A percentile compares a stretch with the other conserved stretches of the same genome.
Evolutionary conservation across 768 basidiomycete genomes (phyloP).

Genomic region (Daedalea quercina): DNA sequence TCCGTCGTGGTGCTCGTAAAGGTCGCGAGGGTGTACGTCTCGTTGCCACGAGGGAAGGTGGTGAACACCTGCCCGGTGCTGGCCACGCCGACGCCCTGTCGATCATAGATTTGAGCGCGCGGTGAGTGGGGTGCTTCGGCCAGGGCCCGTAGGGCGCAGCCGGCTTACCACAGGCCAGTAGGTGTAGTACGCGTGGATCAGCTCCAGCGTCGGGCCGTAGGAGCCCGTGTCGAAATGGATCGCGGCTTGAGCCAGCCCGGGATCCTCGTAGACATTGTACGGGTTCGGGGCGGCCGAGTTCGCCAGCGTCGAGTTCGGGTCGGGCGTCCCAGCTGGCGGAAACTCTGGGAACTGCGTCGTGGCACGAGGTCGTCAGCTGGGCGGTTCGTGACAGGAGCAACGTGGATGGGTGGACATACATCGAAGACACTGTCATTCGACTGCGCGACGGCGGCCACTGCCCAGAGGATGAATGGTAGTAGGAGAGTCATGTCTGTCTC

Average conservation of each 20-base stretch:
- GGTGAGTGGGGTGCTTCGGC: neutral
- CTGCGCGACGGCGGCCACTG: neutral
- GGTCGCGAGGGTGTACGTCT: conserved; percentile 14
- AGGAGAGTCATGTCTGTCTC: neutral
- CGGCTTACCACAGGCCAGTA: conserved; percentile 13
- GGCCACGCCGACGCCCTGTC: conserved; percentile 13
- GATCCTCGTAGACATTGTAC: neutral
- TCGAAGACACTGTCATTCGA: conserved; percentile 9
- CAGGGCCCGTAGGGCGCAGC: too few species aligned
- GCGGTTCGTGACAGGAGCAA: neutral
- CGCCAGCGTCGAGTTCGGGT: conserved; percentile 11
- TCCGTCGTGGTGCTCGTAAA: conserved; percentile 12
- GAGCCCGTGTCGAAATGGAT: conserved; percentile 13
- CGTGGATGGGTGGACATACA: conserved; percentile 6
- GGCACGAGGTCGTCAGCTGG: neutral
- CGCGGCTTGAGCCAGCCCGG: neutral
- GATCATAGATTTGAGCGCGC: neutral
- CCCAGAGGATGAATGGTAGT: neutral
- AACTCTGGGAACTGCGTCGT: conserved; percentile 13
- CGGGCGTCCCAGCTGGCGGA: conserved; percentile 12
- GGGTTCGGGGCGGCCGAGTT: conserved; percentile 7
- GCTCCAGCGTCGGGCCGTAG: conserved; percentile 10
- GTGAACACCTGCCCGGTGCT: conserved; percentile 13
- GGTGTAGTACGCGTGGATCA: conserved; percentile 13
- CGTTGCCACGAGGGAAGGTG: conserved; percentile 14